Evolutionary conservation across 2,329 filamentous ascomycete species (phyloP), one percentile per base, ranked within the genome.

Genomic region (Cladosporium sp.): DNA sequence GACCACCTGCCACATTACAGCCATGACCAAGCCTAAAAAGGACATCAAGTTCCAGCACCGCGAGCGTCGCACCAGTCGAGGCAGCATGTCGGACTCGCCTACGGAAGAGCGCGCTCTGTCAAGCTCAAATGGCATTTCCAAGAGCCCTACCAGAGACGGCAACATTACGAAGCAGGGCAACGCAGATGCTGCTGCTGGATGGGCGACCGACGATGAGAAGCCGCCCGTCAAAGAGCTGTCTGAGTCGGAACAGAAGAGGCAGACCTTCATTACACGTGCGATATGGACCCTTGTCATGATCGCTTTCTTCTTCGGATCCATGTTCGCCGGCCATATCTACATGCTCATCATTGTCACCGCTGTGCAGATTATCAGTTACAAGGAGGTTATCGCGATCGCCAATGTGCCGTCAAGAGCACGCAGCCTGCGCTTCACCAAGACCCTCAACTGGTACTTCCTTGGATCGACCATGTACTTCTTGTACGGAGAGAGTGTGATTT

Each of bases 271-370:
- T 70, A 96, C 91, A 37, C 87, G 94, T 69, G 93, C 93, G 56
- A 91, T 97, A 80, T 99, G 94, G 94, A 97, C 91, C 3, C 87
- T 99, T 63, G 87, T 96, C 76, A 99, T 99, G 94, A 96, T 99
- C 67, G 89, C 80, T 56, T 83, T 85, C 69, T 99, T 99, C 82
- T 97, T 97, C 76, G 82, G 84, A 58, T 85, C 90, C 63, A 89
- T 99, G 75, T 95, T 97, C 78, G 90, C 92, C 69, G 94, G 94
- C 61, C 94, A 99, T 77, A 91, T 99, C 73, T 99, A 97, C 80
- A 89, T 99, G 73, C 91, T 99, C 71, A 86, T 86, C 68, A 86
- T 97, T 71, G 89, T 97, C 66, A 97, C 94, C 25, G 89, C 89
- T 49, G 83, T 99, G 60, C 94, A 99, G 77, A 93, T 99, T 72